Conservation (phyloP, 2,329 filamentous ascomycete genomes). For the Tricladium varicosporioides region DNA sequence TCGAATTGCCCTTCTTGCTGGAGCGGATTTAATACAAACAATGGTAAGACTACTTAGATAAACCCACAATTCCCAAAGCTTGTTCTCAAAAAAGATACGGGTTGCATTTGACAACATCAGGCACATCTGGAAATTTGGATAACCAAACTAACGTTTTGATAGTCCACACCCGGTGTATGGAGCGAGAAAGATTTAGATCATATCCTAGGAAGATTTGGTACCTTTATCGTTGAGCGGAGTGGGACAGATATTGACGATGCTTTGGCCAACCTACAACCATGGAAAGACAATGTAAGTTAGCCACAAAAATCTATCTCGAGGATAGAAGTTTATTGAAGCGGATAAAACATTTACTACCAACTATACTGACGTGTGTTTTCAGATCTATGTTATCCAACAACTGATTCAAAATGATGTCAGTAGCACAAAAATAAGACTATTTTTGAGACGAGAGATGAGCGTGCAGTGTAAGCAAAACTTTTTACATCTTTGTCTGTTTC, state of each 20-base stretch:
- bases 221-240: constrained; percentile 82
- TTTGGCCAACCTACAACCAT: constrained; percentile 41
- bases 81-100: background rate
- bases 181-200: constrained; percentile 80
- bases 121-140: background rate
- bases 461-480: constrained; percentile 52
- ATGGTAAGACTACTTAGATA: constrained; percentile 49
- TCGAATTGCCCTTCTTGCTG: constrained; percentile 78
- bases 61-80: background rate
- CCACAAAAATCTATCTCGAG: too few relatives aligned
- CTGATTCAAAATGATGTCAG: constrained; percentile 85
- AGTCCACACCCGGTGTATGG: constrained; percentile 68
- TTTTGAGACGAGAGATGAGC: constrained; percentile 76
- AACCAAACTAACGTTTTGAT: constrained; percentile 53
- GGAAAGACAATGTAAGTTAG: constrained; percentile 67
- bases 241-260: constrained; percentile 61
- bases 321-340: too few relatives aligned
- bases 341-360: too few relatives aligned
- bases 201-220: constrained; percentile 56
- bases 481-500: too few relatives aligned
- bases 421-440: constrained; percentile 77
- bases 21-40: constrained; percentile 72
- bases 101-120: too few relatives aligned
- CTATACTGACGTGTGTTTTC: background rate
- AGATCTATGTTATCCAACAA: constrained; percentile 80